Percentiles rank a stretch among this genome's conserved stretches.
phyloP scores from a whole-genome alignment of 2,329 filamentous ascomycete genomes.

The Ophiostoma sp. region DNA sequence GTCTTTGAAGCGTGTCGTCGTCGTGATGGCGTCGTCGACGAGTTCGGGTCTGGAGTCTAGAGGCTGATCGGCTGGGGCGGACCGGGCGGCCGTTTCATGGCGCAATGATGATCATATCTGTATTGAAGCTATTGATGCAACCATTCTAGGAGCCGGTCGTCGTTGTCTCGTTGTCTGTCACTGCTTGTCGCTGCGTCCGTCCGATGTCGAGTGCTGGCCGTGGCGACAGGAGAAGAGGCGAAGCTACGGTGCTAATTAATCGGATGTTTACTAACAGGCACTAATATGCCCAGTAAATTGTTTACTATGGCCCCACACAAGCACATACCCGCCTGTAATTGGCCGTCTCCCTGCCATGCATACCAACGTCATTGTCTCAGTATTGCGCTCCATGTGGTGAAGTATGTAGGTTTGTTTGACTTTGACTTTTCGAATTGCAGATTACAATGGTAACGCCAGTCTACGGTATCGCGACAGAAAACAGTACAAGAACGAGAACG shows the following conservation, averaged over 20 bases:
- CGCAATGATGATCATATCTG: conserved; percentile 9
- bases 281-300: background rate
- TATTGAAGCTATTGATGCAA: background rate
- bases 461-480: conserved; percentile 18
- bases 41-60: background rate
- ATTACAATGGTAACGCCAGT: conserved; percentile 5
- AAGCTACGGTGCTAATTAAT: background rate
- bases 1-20: background rate
- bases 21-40: background rate
- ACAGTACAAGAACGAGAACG: background rate
- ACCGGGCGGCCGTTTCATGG: conserved; percentile 16
- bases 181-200: background rate
- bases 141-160: conserved; percentile 13
- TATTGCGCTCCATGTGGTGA: background rate
- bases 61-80: background rate
- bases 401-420: background rate
- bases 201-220: background rate
- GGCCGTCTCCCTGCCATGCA: background rate
- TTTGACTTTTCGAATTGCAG: background rate
- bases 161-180: conserved; percentile 2
- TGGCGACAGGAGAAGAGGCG: background rate
- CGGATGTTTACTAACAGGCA: background rate
- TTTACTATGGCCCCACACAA: background rate
- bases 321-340: background rate
- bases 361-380: conserved; percentile 1